Base-by-base conservation (phyloP, 148 eudicot species). In the Camellia japonica region DNA sequence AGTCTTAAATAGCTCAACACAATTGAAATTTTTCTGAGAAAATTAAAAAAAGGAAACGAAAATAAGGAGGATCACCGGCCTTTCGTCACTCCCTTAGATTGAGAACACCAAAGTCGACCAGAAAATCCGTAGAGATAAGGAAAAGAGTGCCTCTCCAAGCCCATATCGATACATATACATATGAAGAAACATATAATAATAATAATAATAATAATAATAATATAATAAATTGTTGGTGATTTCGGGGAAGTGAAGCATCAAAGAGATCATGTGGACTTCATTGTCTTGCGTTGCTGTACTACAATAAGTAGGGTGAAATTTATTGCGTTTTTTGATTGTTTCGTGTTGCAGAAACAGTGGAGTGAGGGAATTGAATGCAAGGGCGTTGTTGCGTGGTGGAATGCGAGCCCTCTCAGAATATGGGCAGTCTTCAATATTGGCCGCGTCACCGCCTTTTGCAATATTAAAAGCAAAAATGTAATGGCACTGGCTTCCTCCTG, bases 311-410 rank as follows among this genome's bases (percentile, higher is more conserved):
- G 20, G 58, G 54, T 13, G 58, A 19, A 56, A 76, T 76, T 76
- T 62, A 76, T 61, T 41, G 69, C 78, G 8, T 58, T 55, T 38
- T 49, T 49, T 49, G 52, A 4, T 49, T 49, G 52, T 49, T 49
- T 20, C 30, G 68, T 18, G 76, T 5, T 41, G 77, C 77, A 74
- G 77, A 74, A 56, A 38, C 77, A 47, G 58, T 70, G 72, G 42
- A 56, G n/a, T 49, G 64, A 54, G 76, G 79, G 78, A 79, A 85
- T 68, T 85, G 75, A 82, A 84, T 80, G 86, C 78, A 71, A 30
- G 38, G 38, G 38, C 38, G 38, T 47, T 60, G 66, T 6, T 76
- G 77, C 58, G 80, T 62, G 78, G 77, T 83, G 85, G 83, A 77
- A 82, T 44, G 60, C 77, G 84, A 79, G 84, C 87, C 77, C 42